These are phyloP conservation scores for Perkinsus chesapeaki DNA, from an alignment of 169 alveolate genomes.

Conservation along the genomic window DNA sequence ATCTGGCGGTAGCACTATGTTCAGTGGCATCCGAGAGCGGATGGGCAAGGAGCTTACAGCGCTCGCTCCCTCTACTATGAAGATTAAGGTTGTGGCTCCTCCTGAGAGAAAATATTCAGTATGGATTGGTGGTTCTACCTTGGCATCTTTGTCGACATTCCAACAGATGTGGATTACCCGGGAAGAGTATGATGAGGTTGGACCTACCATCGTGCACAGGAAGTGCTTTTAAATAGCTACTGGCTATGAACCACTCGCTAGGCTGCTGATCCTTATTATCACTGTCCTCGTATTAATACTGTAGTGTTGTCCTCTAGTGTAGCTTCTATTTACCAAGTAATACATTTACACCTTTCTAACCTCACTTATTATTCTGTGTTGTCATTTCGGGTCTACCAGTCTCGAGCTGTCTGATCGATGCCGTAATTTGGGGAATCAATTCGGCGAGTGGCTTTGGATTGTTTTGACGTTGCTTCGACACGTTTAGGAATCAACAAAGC, in stretches of 20 bases:
- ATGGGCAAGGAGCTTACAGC: conserved; percentile 53
- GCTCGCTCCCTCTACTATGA: conserved; percentile 87
- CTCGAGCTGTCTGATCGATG: too few species aligned
- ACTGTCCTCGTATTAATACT: neutral
- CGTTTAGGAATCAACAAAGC: neutral
- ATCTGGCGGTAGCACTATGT: conserved; percentile 97
- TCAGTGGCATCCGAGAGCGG: conserved; percentile 93
- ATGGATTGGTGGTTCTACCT: conserved; percentile 98
- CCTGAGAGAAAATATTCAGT: conserved; percentile 96
- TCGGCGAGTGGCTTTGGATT: too few species aligned
- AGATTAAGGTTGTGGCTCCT: conserved; percentile 96
- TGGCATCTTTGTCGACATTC: conserved; percentile 89
- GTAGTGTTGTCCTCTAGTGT: neutral
- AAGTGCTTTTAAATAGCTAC: conserved; percentile 84
- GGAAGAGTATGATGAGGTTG: conserved; percentile 92
- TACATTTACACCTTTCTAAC: neutral
- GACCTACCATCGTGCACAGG: conserved; percentile 93
- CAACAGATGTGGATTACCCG: conserved; percentile 95
- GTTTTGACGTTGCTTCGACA: neutral
- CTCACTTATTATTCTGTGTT: neutral
- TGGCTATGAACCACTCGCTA: too few species aligned
- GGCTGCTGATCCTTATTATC: neutral
- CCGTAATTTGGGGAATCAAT: too few species aligned
- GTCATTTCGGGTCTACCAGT: neutral
- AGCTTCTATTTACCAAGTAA: neutral